Evolutionary conservation across 257 asterid genomes (phyloP), one percentile per base, ranked within the genome.

Genomic region (Verbascum thapsus): DNA sequence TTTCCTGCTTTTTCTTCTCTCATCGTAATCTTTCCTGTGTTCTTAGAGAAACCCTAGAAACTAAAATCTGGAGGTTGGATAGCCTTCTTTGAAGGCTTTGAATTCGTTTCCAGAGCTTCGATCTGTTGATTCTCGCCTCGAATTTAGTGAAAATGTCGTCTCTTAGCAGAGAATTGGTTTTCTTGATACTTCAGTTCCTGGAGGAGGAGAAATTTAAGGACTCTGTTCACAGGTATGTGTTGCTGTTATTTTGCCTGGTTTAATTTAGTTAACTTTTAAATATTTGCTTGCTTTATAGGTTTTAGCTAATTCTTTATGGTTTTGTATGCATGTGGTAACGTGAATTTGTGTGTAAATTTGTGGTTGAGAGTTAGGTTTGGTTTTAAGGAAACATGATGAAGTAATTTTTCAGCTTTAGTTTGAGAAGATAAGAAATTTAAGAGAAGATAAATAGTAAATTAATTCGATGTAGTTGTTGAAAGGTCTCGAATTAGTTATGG

Each of bases 121-220:
- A 88, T 91, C 95, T 80, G 85, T 71, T 72, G 55, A 65, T 76
- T 66, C 69, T 56, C 47, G 77, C 39, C 54, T 15, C 53, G 66
- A 69, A 55, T 61, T 79, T 63, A 53, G 69, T 38, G 76, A 62
- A 68, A 78, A 91, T 91, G 98, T 82, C 98, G 76, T 86, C 95
- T 32, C 83, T 91, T 32, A 91, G 96, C 84, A 86, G 96, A 60
- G 98, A 91, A 82, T 81, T 91, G 83, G 98, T 91, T 55, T 88
- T 91, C 69, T 83, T 91, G 49, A 91, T 91, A 82, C 96, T 91
- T 56, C 98, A 91, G 79, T 91, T 91, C 67, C 92, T 88, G 1
- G 96, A 88, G 61, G 96, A 91, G 88, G 98, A 91, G 79, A 91
- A 91, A 81, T 91, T 88, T 77, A 91, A 91, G 79, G 98, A 88